Evolutionary conservation across 371 early-diverging fungal species (phyloP), one percentile per base, ranked within the genome.

Genomic region (Rhizopus microsporus): DNA sequence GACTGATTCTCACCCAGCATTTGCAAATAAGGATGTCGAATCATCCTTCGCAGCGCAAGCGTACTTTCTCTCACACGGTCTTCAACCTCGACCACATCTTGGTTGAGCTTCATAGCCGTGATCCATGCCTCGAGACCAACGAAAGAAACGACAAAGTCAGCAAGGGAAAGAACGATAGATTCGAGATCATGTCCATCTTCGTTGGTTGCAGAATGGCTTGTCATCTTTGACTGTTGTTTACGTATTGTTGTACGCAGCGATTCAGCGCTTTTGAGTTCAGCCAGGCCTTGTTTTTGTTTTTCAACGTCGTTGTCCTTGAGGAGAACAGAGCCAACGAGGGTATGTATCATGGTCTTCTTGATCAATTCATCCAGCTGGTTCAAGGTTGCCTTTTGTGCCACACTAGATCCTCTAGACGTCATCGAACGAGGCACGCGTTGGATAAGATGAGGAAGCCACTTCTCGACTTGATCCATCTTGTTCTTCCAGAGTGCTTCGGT

Each of bases 41-140:
- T 55, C 74, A 72, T 71, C 17, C 74, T 61, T 30, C 77, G 67
- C 23, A 77, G 57, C 43, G 40, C 15, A 8, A 67, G 40, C 3
- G 67, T 62, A 8, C 52, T 47, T 7, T 37, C 34, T 9, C 61
- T 34, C 23, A 72, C 63, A 12, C 15, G 43, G n/a, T 40, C 38
- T 32, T 54, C 54, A 1, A 39, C 43, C 29, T 52, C 51, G 13
- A 30, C 43, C 4, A 56, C 35, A 29, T 47, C 47, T 34, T 70
- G 51, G 31, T 63, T 62, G 42, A 69, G 15, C 7, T 52, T 55
- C 56, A 61, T 45, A 3, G 72, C 69, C 8, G 54, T 51, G 23
- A 79, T 61, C 76, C 79, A 79, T 0, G 76, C 68, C 37, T 72
- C 74, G 8, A 79, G 48, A 8, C 72, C 69, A 37, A 67, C 56